Conservation (phyloP, 1,284 basidiomycete species). For the Microbotryum scabiosae region DNA sequence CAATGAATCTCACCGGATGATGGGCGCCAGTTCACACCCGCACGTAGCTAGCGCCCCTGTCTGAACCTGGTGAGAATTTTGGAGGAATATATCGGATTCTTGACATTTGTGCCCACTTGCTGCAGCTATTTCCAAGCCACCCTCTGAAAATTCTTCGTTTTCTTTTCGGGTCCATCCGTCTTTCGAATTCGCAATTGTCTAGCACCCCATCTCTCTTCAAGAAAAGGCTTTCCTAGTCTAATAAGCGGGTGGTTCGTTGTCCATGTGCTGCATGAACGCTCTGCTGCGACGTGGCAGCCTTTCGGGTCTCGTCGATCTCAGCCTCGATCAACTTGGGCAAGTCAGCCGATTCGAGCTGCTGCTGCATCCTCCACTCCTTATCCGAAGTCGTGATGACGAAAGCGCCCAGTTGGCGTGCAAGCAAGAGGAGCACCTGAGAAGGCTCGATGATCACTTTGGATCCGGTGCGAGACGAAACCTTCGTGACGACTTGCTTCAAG, state of each 20-base stretch:
- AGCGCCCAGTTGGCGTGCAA: conserved; percentile 19
- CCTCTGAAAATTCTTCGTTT: no score
- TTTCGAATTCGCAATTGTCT: no score
- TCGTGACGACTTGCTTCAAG: conserved; percentile 11
- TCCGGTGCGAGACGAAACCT: conserved; percentile 7
- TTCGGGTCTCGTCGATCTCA: conserved; percentile 14
- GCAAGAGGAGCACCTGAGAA: conserved; percentile 26
- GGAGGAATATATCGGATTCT: no score
- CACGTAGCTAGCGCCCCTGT: no score
- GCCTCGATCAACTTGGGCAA: conserved; percentile 16
- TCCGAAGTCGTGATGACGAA: conserved; percentile 26
- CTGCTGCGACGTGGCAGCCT: conserved; percentile 11
- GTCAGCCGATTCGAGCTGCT: conserved; percentile 22
- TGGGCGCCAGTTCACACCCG: no score
- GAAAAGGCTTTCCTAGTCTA: neutral
- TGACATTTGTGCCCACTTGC: no score
- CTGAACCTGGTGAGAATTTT: no score
- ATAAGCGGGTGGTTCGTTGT: conserved; percentile 12
- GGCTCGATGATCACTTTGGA: conserved; percentile 8
- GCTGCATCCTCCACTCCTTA: conserved; percentile 29
- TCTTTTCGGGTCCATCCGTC: no score
- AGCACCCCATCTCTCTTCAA: no score
- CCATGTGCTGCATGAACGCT: conserved; percentile 27
- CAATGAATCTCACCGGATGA: no score
- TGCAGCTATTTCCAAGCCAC: no score